Evolutionary conservation across 148 eudicot species (phyloP).

Genomic region (Nepenthes mirabilis): DNA sequence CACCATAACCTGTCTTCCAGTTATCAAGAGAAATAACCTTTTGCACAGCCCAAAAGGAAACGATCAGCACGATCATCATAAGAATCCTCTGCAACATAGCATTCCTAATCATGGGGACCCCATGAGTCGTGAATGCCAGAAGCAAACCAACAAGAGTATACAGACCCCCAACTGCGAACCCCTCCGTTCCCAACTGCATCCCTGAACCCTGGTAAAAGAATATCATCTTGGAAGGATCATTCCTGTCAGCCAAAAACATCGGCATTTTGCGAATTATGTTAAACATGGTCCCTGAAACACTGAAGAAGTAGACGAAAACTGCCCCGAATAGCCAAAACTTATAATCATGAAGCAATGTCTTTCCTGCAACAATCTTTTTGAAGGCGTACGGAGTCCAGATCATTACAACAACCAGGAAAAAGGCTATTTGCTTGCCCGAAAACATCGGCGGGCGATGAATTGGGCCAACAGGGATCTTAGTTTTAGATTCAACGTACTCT

Average conservation of each 20-base stretch:
- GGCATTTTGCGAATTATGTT: slow-evolving; percentile 87
- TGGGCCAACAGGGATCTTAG: slow-evolving; percentile 31
- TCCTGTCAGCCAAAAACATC: slow-evolving; percentile 57
- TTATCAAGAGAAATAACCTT: slow-evolving; percentile 75
- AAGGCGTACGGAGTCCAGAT: slow-evolving; percentile 39
- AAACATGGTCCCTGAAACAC: slow-evolving; percentile 91
- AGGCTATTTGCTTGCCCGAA: slow-evolving; percentile 32
- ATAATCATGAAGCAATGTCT: slow-evolving; percentile 56
- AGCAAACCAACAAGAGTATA: slow-evolving; percentile 75
- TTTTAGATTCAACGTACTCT: slow-evolving; percentile 39
- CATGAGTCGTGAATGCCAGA: slow-evolving; percentile 61
- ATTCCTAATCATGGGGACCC: slow-evolving; percentile 47
- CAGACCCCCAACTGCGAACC: slow-evolving; percentile 69
- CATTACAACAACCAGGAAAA: slow-evolving; percentile 16
- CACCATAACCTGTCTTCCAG: slow-evolving; percentile 96
- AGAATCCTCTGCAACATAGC: slow-evolving; percentile 41
- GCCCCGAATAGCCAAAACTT: slow-evolving; percentile 55
- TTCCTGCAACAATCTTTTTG: slow-evolving; percentile 38
- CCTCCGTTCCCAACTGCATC: slow-evolving; percentile 96
- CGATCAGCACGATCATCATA: slow-evolving; percentile 49
- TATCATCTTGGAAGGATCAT: slow-evolving; percentile 55
- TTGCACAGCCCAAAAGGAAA: slow-evolving; percentile 81
- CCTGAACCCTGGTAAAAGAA: slow-evolving; percentile 86
- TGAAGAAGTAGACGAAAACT: slow-evolving; percentile 68
- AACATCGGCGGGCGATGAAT: slow-evolving; percentile 51